Percentiles rank a stretch among this genome's conserved stretches.
These are phyloP conservation scores for Alloteropsis semialata DNA, from an alignment of 176 grass and related monocot genomes.

Conservation along the genomic window DNA sequence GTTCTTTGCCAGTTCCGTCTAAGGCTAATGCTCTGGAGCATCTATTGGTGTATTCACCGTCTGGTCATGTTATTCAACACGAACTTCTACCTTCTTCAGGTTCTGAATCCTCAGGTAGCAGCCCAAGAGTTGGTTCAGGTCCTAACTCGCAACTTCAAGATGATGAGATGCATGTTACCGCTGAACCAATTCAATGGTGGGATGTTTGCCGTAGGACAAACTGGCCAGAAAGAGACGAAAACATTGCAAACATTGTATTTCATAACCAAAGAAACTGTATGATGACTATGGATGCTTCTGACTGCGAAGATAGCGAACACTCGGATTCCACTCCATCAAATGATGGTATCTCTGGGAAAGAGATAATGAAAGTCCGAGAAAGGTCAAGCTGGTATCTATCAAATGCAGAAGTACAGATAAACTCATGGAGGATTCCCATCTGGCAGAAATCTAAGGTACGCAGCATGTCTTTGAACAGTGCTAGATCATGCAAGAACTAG, in stretches of 20 bases:
- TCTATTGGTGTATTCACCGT: constrained; percentile 96
- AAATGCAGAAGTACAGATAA: constrained; percentile 96
- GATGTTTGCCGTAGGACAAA: constrained; percentile 95
- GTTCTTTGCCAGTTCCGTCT: constrained; percentile 40
- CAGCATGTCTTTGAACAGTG: constrained; percentile 22
- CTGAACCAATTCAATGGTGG: constrained; percentile 99
- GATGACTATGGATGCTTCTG: constrained; percentile 53
- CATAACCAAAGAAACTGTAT: constrained; percentile 52
- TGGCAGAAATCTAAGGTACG: constrained; percentile 99
- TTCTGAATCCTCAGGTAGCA: constrained; percentile 59
- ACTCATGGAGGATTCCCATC: constrained; percentile 75
- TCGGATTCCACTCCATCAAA: constrained; percentile 42
- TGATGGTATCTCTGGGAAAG: constrained; percentile 55
- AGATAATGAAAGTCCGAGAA: constrained; percentile 50
- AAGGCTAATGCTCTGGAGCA: constrained; percentile 93
- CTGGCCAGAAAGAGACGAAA: constrained; percentile 91
- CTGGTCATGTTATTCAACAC: constrained; percentile 98
- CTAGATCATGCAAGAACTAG: constrained; percentile 11
- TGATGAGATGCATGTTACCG: constrained; percentile 85
- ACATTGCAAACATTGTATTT: constrained; percentile 58
- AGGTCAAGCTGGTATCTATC: constrained; percentile 86
- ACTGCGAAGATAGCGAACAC: constrained; percentile 63
- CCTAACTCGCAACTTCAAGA: constrained; percentile 72
- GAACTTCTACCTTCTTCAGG: constrained; percentile 80
- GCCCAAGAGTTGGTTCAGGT: constrained; percentile 56